Conservation (phyloP, 2,329 filamentous ascomycete species). For the Verticillium alfalfae region DNA sequence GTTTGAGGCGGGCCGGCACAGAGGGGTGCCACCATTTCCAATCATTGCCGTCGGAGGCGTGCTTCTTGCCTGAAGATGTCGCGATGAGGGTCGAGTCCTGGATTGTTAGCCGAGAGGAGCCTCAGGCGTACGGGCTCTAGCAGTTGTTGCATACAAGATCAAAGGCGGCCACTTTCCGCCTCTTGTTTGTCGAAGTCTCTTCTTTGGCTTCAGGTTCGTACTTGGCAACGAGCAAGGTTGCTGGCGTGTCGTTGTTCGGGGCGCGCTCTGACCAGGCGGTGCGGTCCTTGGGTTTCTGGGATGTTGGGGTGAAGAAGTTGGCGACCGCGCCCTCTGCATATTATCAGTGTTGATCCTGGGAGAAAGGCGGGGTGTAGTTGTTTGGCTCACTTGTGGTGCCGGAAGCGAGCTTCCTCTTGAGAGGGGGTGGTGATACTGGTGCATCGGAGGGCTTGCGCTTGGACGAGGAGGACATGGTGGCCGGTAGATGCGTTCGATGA, state of each 20-base stretch:
- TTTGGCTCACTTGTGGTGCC: conserved; percentile 41
- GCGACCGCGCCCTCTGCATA: conserved; percentile 60
- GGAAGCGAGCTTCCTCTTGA: conserved; percentile 48
- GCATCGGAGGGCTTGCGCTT: conserved; percentile 32
- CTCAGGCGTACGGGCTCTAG: neutral
- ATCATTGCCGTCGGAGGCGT: conserved; percentile 64
- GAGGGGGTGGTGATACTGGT: conserved; percentile 46
- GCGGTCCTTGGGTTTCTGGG: conserved; percentile 75
- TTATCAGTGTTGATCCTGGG: neutral
- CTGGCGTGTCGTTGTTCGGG: conserved; percentile 36
- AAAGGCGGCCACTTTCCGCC: conserved; percentile 64
- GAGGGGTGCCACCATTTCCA: conserved; percentile 90
- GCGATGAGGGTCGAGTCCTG: conserved; percentile 84
- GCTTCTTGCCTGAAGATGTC: conserved; percentile 75
- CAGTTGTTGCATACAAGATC: conserved; percentile 46
- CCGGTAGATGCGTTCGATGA: neutral
- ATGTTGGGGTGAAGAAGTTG: conserved; percentile 83
- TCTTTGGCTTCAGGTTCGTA: conserved; percentile 46
- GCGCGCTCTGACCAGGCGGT: conserved; percentile 67
- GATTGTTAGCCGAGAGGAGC: neutral
- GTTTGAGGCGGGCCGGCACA: conserved; percentile 62
- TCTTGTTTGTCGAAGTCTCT: conserved; percentile 22
- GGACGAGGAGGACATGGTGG: conserved; percentile 6
- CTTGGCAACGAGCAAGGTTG: conserved; percentile 68
- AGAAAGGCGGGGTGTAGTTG: neutral